Conservation (phyloP, 345 rosid genomes). For the Euclidium syriacum region DNA sequence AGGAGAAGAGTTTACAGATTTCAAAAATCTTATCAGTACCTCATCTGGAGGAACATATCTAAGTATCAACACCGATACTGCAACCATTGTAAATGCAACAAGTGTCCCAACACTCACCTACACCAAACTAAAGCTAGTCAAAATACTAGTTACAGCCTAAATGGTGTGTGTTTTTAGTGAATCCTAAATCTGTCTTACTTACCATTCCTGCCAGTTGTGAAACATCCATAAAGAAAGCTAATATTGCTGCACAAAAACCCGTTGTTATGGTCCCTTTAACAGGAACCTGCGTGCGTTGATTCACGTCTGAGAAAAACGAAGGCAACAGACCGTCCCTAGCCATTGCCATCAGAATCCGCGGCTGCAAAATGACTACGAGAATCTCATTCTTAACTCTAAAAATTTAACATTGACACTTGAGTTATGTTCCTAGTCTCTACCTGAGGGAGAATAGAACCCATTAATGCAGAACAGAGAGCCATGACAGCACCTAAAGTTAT, state of each 20-base stretch:
- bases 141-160: background rate
- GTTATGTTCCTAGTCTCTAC: conserved; percentile 36
- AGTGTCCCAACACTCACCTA: conserved; percentile 99
- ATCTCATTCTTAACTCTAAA: background rate
- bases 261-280: conserved; percentile 67
- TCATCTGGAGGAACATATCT: conserved; percentile 95
- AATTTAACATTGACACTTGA: background rate
- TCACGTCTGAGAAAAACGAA: conserved; percentile 72
- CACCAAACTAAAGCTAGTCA: conserved; percentile 19
- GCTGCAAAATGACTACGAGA: conserved; percentile 36
- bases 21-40: conserved; percentile 33
- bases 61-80: conserved; percentile 75
- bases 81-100: conserved; percentile 93
- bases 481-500: conserved; percentile 78
- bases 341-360: conserved; percentile 92
- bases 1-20: background rate
- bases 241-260: conserved; percentile 60
- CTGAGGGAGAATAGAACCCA: conserved; percentile 98
- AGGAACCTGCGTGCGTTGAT: conserved; percentile 65
- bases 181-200: conserved; percentile 7
- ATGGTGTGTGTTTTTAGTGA: background rate
- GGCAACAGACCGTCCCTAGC: conserved; percentile 93
- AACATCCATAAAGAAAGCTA: conserved; percentile 85
- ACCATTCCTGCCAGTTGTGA: conserved; percentile 90
- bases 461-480: conserved; percentile 84